Conservation (phyloP, 2,329 filamentous ascomycete genomes). For the Graphium sp. region DNA sequence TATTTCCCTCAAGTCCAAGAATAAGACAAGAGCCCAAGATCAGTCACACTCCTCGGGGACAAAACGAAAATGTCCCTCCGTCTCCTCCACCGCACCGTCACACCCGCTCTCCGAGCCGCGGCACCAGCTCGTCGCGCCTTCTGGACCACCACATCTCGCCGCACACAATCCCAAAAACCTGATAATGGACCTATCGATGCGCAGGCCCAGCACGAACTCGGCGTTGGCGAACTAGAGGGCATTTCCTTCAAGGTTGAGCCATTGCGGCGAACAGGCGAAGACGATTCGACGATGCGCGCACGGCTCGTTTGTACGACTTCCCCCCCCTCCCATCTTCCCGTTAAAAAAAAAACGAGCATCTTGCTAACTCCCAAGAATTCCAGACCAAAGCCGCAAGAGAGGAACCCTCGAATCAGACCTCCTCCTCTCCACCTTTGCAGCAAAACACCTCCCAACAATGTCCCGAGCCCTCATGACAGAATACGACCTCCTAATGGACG, state of each 20-base stretch:
- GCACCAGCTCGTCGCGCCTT: slow-evolving; percentile 8
- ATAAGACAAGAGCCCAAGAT: slow-evolving; percentile 3
- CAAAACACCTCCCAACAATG: slow-evolving; percentile 62
- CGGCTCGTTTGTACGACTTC: slow-evolving; percentile 50
- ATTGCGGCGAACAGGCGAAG: slow-evolving; percentile 69
- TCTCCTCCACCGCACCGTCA: slow-evolving; percentile 7
- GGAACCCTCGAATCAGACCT: slow-evolving; percentile 93
- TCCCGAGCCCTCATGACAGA: slow-evolving; percentile 54
- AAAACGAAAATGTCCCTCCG: slow-evolving; percentile 8
- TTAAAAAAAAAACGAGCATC: not conserved
- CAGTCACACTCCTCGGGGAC: slow-evolving; percentile 8
- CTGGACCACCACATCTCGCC: slow-evolving; percentile 11
- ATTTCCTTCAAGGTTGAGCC: slow-evolving; percentile 80
- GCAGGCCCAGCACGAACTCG: slow-evolving; percentile 36
- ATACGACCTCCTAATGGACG: slow-evolving; percentile 88
- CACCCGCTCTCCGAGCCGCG: slow-evolving; percentile 8
- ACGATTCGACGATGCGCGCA: slow-evolving; percentile 71
- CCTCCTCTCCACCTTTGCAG: slow-evolving; percentile 87
- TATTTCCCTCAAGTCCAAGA: too few species aligned
- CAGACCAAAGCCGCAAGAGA: slow-evolving; percentile 93
- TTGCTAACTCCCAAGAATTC: slow-evolving; percentile 1
- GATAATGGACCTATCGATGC: too few species aligned
- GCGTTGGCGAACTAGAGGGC: slow-evolving; percentile 75
- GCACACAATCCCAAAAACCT: too few species aligned
- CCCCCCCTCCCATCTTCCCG: slow-evolving; percentile 5